phyloP scores from a whole-genome alignment of 768 basidiomycete genomes.

The Boletus pseudopeckii region DNA sequence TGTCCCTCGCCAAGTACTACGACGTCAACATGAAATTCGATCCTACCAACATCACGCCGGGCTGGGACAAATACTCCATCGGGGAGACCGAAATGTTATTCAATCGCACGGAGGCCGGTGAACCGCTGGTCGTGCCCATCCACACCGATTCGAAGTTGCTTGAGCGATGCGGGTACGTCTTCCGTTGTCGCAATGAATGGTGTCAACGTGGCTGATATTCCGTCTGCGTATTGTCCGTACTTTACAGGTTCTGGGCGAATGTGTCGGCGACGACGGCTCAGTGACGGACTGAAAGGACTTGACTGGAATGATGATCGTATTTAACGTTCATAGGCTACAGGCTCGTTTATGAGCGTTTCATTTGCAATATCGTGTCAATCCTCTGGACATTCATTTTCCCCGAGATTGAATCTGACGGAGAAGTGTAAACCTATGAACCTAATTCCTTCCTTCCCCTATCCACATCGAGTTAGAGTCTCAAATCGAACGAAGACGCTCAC shows the following conservation, averaged over 20 bases:
- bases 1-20: constrained; percentile 19
- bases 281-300: neutral
- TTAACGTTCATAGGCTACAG: neutral
- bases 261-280: constrained; percentile 8
- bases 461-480: too few species aligned
- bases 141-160: neutral
- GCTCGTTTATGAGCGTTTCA: neutral
- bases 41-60: constrained; percentile 13
- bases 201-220: neutral
- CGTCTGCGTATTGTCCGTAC: neutral
- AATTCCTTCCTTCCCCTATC: too few species aligned
- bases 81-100: constrained; percentile 16
- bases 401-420: too few species aligned
- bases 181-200: too few species aligned
- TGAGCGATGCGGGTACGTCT: constrained; percentile 14
- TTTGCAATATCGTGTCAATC: neutral
- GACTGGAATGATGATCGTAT: neutral
- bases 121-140: neutral
- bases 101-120: constrained; percentile 8
- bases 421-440: too few species aligned
- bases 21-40: constrained; percentile 25
- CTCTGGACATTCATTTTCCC: too few species aligned
- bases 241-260: constrained; percentile 14
- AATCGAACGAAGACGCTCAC: too few species aligned
- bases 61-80: constrained; percentile 6